Conservation (phyloP, 2,329 filamentous ascomycete species). For the Curvularia verruculosa region DNA sequence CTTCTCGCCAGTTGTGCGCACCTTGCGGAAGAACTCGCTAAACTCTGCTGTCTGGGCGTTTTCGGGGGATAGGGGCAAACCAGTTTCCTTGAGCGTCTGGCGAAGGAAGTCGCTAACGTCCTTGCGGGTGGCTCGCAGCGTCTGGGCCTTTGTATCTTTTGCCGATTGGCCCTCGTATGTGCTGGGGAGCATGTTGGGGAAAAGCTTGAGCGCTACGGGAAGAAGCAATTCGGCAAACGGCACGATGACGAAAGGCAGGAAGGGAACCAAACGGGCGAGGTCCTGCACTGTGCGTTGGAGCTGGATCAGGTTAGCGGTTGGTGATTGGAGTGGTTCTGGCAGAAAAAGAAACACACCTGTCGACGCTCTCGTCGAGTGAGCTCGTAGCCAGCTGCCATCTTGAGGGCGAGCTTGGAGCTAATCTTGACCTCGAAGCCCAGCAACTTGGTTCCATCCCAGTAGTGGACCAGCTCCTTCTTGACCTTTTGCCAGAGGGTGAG, state of each 20-base stretch:
- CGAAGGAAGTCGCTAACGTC: constrained; percentile 91
- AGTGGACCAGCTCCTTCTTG: constrained; percentile 91
- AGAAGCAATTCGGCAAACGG: constrained; percentile 94
- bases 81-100: constrained; percentile 89
- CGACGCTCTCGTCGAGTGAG: constrained; percentile 90
- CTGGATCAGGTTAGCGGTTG: constrained; percentile 44
- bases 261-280: constrained; percentile 88
- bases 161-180: constrained; percentile 93
- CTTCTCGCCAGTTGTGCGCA: constrained; percentile 82
- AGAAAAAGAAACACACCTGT: constrained; percentile 59
- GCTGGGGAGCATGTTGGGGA: constrained; percentile 96
- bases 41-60: constrained; percentile 94
- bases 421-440: constrained; percentile 91
- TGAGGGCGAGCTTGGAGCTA: constrained; percentile 86
- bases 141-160: constrained; percentile 85
- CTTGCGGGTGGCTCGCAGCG: constrained; percentile 83
- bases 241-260: constrained; percentile 95
- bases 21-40: constrained; percentile 94
- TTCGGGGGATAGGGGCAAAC: constrained; percentile 80
- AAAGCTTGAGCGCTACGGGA: constrained; percentile 88
- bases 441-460: constrained; percentile 98
- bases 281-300: constrained; percentile 92
- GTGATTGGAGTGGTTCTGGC: neutral
- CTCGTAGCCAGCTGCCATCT: constrained; percentile 98
- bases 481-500: constrained; percentile 89